Evolutionary conservation across 345 rosid species (phyloP).

Genomic region (Mercurialis annua): DNA sequence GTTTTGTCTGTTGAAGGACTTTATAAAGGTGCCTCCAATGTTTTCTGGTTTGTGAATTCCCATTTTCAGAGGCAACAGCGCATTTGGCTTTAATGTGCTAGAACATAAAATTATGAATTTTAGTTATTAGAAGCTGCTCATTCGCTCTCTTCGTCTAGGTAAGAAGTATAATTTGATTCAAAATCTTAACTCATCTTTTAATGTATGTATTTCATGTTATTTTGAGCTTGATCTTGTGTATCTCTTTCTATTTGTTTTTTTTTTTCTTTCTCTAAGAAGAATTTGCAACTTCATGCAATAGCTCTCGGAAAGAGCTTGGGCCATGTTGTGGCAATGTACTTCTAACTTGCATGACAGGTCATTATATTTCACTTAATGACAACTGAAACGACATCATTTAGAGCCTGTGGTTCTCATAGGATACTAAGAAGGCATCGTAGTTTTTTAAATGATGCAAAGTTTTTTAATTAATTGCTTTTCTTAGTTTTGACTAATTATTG

Average conservation of each 20-base stretch:
- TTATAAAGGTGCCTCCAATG: too few species aligned
- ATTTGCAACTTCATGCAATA: neutral
- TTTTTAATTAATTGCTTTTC: neutral
- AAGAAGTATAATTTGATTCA: neutral
- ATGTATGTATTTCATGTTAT: neutral
- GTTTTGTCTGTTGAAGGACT: too few species aligned
- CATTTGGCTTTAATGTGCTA: neutral
- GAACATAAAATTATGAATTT: neutral
- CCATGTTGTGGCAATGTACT: neutral
- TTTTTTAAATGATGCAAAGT: neutral
- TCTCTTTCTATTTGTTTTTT: too few species aligned
- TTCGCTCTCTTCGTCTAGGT: neutral
- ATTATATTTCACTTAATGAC: neutral
- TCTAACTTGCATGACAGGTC: neutral
- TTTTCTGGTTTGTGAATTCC: too few species aligned
- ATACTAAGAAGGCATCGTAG: neutral
- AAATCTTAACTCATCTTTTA: neutral
- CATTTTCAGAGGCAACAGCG: neutral
- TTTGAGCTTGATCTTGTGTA: neutral
- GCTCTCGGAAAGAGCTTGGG: too few species aligned
- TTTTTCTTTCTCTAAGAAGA: neutral
- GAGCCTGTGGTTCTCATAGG: neutral
- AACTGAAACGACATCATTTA: neutral
- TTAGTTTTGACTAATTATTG: neutral
- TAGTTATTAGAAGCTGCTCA: neutral